Evolutionary conservation across 176 grass and related monocot species (phyloP), one percentile per base, ranked within the genome.

Genomic region (Aegilops speltoides): DNA sequence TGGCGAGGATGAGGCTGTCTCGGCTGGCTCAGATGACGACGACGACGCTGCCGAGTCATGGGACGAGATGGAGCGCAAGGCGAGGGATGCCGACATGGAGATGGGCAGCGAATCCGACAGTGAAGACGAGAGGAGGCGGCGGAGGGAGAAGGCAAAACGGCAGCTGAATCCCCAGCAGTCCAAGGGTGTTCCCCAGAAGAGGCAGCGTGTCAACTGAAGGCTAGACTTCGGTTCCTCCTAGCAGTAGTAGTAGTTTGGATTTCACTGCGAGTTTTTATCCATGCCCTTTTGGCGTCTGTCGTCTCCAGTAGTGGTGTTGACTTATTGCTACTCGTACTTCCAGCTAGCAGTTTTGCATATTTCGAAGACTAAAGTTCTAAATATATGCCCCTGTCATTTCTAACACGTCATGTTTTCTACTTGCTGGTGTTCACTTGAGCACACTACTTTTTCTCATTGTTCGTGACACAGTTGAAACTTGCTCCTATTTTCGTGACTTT

Each of bases 1-100:
- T 10, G 89, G 89, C 9, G 91, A 91, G 77, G 90, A 89, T 22
- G 92, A 88, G 23, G 60, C 22, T 59, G 4, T 12, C 40, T 50
- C 48, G 41, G 64, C 26, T 52, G 79, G 10, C 6, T 23, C 43
- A 16, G 63, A 68, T 23, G 79, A 28, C 0, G 60, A 81, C 20
- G 63, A 7, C 23, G 73, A 76, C 17, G 20, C 22, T 6, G 43
- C 38, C 0, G 79, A 50, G 64, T 52, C 79, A 50, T 82, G 79
- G 79, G 79, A 82, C 0, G 79, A 82, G 79, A 68, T 82, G 64
- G 79, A 82, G 79, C 26, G 64, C 40, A 68, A 68, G 79, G 79
- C 79, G 50, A 82, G 64, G 63, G 63, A 82, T 48, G 79, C 64
- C 13, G 79, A 69, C 64, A 68, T 68, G 79, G 79, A 82, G 79